Evolutionary conservation across 2,329 filamentous ascomycete species (phyloP), one percentile per base, ranked within the genome.

Genomic region (Cercospora sesami): DNA sequence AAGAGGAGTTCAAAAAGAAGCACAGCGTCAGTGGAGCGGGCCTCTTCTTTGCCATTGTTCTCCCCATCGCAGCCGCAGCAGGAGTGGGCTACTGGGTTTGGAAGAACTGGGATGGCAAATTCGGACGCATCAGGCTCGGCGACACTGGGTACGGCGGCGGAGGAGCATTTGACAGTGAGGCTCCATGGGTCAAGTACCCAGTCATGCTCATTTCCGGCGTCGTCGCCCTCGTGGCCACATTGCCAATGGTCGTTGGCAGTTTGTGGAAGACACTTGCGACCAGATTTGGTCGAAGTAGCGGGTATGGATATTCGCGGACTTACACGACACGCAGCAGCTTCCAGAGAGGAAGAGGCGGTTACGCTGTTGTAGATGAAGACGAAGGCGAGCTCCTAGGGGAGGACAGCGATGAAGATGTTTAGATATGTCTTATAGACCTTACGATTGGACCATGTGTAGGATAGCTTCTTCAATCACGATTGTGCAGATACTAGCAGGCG

Each of bases 311-410:
- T 39, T 80, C 81, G 42, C 84, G 91, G 68, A 88, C 90, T 65
- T 99, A 96, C 78, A 95, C 93, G 16, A 96, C 92, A 60, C 85
- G 96, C 68, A 91, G 92, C 75, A 94, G 92, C 69, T 99, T 99
- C 81, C 91, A 93, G 5, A 87, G 93, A 66, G 91, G 92, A 1
- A 87, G 92, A 65, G 90, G 91, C n/a, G 92, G 97, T 79, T 98
- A 98, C 79, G 88, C 90, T 16, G 86, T 90, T 75, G 93, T 97
- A 62, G 93, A 96, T 75, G 91, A 95, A 61, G 95, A 98, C 77
- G 95, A 98, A 79, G 94, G 94, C 60, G 94, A 98, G 83, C 82
- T 99, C 73, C 82, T 99, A 39, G 95, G 95, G 0, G 94, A 97
- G 23, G 71, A 72, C 42, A 93, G 93, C 73, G 94, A 97, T 72